A percentile compares a stretch with the other conserved stretches of the same genome.
Conservation (phyloP, 2,329 filamentous ascomycete genomes). For the Rachicladosporium sp. region DNA sequence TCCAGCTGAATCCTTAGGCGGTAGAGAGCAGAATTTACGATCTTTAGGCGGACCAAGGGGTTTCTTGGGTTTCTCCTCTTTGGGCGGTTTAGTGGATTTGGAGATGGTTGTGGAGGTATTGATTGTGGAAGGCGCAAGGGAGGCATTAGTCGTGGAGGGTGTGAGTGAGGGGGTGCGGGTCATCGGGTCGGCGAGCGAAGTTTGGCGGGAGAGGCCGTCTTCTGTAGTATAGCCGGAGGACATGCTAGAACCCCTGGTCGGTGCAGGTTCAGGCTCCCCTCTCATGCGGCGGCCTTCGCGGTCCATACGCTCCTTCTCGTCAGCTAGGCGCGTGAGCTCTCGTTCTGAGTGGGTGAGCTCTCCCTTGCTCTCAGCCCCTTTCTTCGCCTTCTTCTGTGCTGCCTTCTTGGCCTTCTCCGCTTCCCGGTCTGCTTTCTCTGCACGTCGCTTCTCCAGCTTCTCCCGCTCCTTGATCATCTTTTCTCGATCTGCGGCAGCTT, state of each 20-base stretch:
- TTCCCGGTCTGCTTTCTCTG: slow-evolving; percentile 23
- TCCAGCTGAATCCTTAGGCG: slow-evolving; percentile 43
- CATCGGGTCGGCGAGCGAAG: background rate
- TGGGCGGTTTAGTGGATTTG: background rate
- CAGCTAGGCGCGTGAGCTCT: slow-evolving; percentile 17
- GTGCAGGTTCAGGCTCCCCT: slow-evolving; percentile 14
- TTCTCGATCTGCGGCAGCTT: slow-evolving; percentile 53
- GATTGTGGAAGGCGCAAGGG: slow-evolving; percentile 5
- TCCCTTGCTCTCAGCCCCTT: slow-evolving; percentile 19
- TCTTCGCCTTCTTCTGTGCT: slow-evolving; percentile 15
- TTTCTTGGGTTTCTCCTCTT: slow-evolving; percentile 3
- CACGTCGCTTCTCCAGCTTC: slow-evolving; percentile 41
- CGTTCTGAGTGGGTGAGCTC: slow-evolving; percentile 18
- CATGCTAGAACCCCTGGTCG: too few relatives aligned
- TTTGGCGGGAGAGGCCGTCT: background rate
- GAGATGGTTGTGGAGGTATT: slow-evolving; percentile 1
- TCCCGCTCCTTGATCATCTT: slow-evolving; percentile 51
- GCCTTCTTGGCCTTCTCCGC: slow-evolving; percentile 20
- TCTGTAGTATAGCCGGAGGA: background rate
- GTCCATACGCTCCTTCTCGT: slow-evolving; percentile 21
- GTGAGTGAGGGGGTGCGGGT: too few relatives aligned
- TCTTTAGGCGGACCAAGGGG: slow-evolving; percentile 37
- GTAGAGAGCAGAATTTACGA: slow-evolving; percentile 69
- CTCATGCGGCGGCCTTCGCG: slow-evolving; percentile 18
- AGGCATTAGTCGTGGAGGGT: background rate